These are phyloP conservation scores for Polyplosphaeria fusca DNA, from an alignment of 495 filamentous ascomycete species.

Conservation along the genomic window DNA sequence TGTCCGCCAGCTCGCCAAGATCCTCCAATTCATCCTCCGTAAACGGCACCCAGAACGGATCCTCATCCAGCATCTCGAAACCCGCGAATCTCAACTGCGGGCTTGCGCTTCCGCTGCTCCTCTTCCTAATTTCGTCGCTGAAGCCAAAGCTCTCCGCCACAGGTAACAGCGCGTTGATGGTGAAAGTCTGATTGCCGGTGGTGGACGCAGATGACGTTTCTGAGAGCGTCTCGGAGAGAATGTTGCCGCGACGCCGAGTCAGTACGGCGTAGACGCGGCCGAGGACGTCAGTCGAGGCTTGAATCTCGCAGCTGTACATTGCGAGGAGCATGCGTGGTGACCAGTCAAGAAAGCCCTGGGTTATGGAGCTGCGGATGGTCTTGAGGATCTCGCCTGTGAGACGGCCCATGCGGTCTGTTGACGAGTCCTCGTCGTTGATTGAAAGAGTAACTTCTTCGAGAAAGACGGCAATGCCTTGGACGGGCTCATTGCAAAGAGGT, in stretches of 20 bases:
- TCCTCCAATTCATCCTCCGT: constrained; percentile 98
- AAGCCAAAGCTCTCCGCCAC: constrained; percentile 96
- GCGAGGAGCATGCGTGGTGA: constrained; percentile 87
- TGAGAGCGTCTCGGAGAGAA: constrained; percentile 85
- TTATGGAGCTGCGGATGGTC: constrained; percentile 78
- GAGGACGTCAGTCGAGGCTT: constrained; percentile 91
- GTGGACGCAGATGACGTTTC: constrained; percentile 48
- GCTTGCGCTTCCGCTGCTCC: constrained; percentile 82
- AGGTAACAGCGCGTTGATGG: constrained; percentile 78
- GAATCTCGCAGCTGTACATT: constrained; percentile 98
- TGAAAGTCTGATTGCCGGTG: constrained; percentile 86
- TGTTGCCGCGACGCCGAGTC: constrained; percentile 82
- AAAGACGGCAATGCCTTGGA: constrained; percentile 90
- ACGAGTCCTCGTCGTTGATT: constrained; percentile 50
- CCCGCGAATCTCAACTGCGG: constrained; percentile 92
- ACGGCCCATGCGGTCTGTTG: constrained; percentile 68
- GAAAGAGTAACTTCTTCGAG: constrained; percentile 72
- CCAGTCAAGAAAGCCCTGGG: constrained; percentile 90
- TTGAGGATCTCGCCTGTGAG: constrained; percentile 89
- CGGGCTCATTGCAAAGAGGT: constrained; percentile 87
- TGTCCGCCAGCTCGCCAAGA: constrained; percentile 86
- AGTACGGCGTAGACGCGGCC: constrained; percentile 92
- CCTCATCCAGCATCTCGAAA: constrained; percentile 83
- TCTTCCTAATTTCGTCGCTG: constrained; percentile 89
- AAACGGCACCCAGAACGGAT: constrained; percentile 96